Evolutionary conservation across 2,329 filamentous ascomycete species (phyloP).

Genomic region (Dothideomycetidae sp.): DNA sequence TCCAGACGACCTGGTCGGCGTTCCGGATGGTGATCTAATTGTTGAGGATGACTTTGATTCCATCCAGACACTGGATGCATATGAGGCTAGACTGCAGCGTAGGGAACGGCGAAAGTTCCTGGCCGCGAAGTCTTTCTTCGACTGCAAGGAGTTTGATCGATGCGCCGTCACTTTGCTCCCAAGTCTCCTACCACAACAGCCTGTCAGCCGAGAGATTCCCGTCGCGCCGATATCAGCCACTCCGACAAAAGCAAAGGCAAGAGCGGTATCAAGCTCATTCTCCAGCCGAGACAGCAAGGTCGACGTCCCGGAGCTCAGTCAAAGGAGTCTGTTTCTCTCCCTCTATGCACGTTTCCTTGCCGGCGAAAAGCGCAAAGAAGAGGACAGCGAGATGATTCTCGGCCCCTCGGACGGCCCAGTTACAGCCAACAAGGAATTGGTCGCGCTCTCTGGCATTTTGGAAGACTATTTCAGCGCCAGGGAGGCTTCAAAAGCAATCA

Average conservation of each 20-base stretch:
- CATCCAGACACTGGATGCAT: conserved; percentile 1
- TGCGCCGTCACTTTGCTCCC: conserved; percentile 81
- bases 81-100: conserved; percentile 50
- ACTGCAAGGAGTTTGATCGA: conserved; percentile 87
- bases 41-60: conserved; percentile 34
- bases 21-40: conserved; percentile 44
- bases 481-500: conserved; percentile 20
- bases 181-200: conserved; percentile 43
- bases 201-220: conserved; percentile 18
- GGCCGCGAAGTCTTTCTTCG: conserved; percentile 85
- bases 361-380: conserved; percentile 89
- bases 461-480: conserved; percentile 67
- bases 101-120: conserved; percentile 72
- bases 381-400: conserved; percentile 94
- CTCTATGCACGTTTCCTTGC: conserved; percentile 86
- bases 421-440: conserved; percentile 72
- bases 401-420: conserved; percentile 80
- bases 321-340: conserved; percentile 82
- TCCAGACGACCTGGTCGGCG: conserved; percentile 39
- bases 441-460: conserved; percentile 58
- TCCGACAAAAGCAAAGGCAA: conserved; percentile 47
- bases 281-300: conserved; percentile 12
- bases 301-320: conserved; percentile 49
- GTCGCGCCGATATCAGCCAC: conserved; percentile 19
- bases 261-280: conserved; percentile 27